These are phyloP conservation scores for Exophiala sideris DNA, from an alignment of 2,329 filamentous ascomycete species.

Conservation along the genomic window DNA sequence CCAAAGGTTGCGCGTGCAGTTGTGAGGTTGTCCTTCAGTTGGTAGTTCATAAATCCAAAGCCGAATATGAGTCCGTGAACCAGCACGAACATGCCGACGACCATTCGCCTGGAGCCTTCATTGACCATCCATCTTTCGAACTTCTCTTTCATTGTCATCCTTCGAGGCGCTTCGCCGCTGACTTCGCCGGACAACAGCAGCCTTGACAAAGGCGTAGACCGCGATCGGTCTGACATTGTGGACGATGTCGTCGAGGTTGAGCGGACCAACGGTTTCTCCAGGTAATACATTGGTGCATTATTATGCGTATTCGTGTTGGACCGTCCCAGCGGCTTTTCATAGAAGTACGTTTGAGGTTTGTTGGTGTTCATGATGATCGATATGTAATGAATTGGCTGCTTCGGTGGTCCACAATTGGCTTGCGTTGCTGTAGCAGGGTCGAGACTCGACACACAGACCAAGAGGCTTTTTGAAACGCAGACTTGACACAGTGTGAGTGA, in stretches of 20 bases:
- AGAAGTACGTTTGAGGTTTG: conserved; percentile 18
- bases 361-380: conserved; percentile 16
- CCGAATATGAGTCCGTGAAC: conserved; percentile 73
- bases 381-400: conserved; percentile 9
- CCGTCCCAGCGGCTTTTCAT: conserved; percentile 27
- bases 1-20: conserved; percentile 66
- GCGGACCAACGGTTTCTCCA: conserved; percentile 27
- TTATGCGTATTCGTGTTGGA: conserved; percentile 26
- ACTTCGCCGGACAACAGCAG: conserved; percentile 82
- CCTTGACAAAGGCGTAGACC: conserved; percentile 78
- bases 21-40: conserved; percentile 69
- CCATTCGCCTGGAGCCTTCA: conserved; percentile 78
- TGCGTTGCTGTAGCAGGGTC: conserved; percentile 15
- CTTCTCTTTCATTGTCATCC: conserved; percentile 65
- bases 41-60: conserved; percentile 77
- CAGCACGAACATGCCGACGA: conserved; percentile 71
- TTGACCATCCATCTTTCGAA: conserved; percentile 89
- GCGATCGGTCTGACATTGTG: conserved; percentile 59
- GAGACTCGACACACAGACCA: conserved; percentile 8
- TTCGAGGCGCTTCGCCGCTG: conserved; percentile 68
- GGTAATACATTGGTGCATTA: conserved; percentile 27
- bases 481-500: conserved; percentile 24
- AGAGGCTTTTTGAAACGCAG: conserved; percentile 17
- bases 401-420: conserved; percentile 8
- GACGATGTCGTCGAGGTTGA: conserved; percentile 20